Base-by-base conservation (phyloP, 495 filamentous ascomycete species). In the Wilcoxina mikolae region DNA sequence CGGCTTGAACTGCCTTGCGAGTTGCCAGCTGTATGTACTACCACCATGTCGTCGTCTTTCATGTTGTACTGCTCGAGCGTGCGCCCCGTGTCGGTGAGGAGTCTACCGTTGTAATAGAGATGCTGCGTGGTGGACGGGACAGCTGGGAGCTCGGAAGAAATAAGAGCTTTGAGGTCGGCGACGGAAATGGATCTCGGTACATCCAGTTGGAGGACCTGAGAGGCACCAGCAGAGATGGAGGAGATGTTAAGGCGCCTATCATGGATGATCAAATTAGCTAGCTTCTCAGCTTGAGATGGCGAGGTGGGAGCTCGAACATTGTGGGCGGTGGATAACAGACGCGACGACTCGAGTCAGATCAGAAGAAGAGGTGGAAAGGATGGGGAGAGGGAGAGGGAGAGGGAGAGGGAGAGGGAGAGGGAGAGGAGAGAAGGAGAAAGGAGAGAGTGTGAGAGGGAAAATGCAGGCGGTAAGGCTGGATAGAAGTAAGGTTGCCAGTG, bases 21-120 rank as follows among this genome's bases (percentile, higher is more conserved):
- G n/a, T n/a, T n/a, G n/a, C n/a, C n/a, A n/a, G 69, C 70, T 27
- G 90, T 80, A 65, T 90, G 83, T 49, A 95, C 74, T 11, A 83
- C 86, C 33, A 98, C 73, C 87, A 98, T 89, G 57, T 95, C 93
- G 49, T 87, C 87, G 69, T 94, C 85, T 25, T 72, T 78, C 59
- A 98, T 84, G 9, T 82, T 76, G n/a, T 85, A 78, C 58, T 91
- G 76, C 52, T 83, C 75, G 46, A 98, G 75, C 4, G 87, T 94
- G 67, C 84, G 83, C 24, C 75, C 67, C 58, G 89, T 81, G 67
- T 87, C 81, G 43, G 68, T 72, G 47, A 98, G 79, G 22, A 91
- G 78, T 42, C 79, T 78, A 54, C 88, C 89, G 65, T 96, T 95
- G 71, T 89, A 87, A 68, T 88, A 91, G 62, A 95, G 77, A 61